Percentiles rank a stretch among this genome's conserved stretches.
Conservation (phyloP, 495 filamentous ascomycete species). For the Cercophora sp. region DNA sequence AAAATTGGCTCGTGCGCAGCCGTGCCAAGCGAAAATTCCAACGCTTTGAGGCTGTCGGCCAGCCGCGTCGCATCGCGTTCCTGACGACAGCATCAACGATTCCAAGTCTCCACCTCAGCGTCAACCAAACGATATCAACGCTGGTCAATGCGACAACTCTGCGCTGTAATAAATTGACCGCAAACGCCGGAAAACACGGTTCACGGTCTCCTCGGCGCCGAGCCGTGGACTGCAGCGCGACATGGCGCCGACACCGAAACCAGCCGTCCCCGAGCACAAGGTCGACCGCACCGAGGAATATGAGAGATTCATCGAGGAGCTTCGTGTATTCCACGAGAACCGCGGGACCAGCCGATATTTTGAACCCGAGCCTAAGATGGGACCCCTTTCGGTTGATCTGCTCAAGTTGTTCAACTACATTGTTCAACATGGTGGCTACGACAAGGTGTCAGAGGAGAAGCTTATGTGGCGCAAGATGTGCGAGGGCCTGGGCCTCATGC, state of each 20-base stretch:
- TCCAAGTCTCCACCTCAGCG: background rate
- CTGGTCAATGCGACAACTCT: no score
- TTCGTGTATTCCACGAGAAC: slow-evolving; percentile 60
- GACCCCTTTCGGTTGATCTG: slow-evolving; percentile 65
- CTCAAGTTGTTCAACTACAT: slow-evolving; percentile 67
- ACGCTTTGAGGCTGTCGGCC: slow-evolving; percentile 4
- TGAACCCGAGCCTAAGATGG: slow-evolving; percentile 71
- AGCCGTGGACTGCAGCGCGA: slow-evolving; percentile 23
- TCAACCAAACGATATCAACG: background rate
- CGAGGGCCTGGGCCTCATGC: slow-evolving; percentile 55
- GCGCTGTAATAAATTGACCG: no score
- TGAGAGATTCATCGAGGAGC: slow-evolving; percentile 63
- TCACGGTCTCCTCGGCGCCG: slow-evolving; percentile 13
- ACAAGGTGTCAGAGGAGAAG: slow-evolving; percentile 73
- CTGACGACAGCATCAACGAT: background rate
- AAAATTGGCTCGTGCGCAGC: background rate
- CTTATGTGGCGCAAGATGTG: slow-evolving; percentile 73
- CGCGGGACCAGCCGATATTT: slow-evolving; percentile 69
- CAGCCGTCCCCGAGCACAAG: slow-evolving; percentile 29
- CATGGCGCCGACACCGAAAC: slow-evolving; percentile 35
- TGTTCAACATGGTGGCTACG: slow-evolving; percentile 69
- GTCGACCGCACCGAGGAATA: slow-evolving; percentile 59
- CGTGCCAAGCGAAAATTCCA: slow-evolving; percentile 12
- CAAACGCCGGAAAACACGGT: no score
- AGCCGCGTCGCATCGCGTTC: slow-evolving; percentile 23